Evolutionary conservation across 2,329 filamentous ascomycete genomes (phyloP), one percentile per base, ranked within the genome.

Genomic region (Claviceps humidiphila): DNA sequence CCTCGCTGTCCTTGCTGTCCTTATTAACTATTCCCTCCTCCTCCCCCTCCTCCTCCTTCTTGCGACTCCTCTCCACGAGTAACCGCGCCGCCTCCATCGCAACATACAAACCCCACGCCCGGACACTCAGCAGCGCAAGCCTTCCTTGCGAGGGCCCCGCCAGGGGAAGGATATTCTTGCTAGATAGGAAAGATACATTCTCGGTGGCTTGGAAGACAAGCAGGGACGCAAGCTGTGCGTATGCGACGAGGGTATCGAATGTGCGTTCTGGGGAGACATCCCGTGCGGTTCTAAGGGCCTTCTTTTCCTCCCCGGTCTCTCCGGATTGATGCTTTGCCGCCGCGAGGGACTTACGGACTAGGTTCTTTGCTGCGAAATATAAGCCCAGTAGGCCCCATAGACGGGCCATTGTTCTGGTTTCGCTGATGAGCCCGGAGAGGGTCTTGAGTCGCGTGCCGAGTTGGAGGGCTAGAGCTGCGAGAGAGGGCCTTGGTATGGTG

Each of bases 81-180:
- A 95, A 70, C 56, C 85, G 74, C 49, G 81, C 73, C 55, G 93
- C 76, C 71, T 96, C 89, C 55, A 90, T 71, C 20, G 78, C 78
- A 6, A 95, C 82, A 70, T 89, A 89, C 24, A 77, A 75, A 51
- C 83, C 80, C 89, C 91, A 97, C 56, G 85, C 87, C 45, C 89
- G 76, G 53, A 80, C 82, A 67, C 86, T 89, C 81, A 84, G 87
- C 17, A 82, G 65, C 68, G 78, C 84, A 63, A 84, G 82, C 58
- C 71, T 74, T 30, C 66, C 75, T 64, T 86, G 77, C 47, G 76
- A 76, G 47, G 76, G 73, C 14, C 75, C 72, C 5, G 68, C 67
- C 69, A 79, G 75, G 16, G 69, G 74, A 49, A 95, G 64, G 3
- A 94, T 78, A 20, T 84, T 83, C 66, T 89, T 89, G 55, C 74